Evolutionary conservation across 805 yeast species (phyloP), one percentile per base, ranked within the genome.

Genomic region (Hanseniaspora guilliermondii): DNA sequence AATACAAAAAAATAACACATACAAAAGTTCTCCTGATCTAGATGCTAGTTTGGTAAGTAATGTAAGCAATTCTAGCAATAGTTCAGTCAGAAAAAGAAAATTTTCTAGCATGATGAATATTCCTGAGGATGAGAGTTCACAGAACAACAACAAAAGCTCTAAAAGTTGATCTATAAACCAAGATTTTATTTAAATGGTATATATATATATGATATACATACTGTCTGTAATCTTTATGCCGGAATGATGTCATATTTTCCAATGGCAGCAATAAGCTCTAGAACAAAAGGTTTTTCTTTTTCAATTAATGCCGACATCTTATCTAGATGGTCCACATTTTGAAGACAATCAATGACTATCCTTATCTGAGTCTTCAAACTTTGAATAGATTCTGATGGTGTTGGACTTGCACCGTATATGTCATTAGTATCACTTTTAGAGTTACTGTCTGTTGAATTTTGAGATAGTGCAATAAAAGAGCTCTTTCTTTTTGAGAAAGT

Each of bases 231-330:
- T n/a, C n/a, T n/a, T n/a, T n/a, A n/a, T 6, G 38, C 38, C 16
- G 22, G 76, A 1, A 79, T 69, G 14, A 76, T 64, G 50, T 68
- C 73, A 68, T 77, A 78, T 17, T 75, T 76, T 1, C 81, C 81
- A 32, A 80, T 65, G 33, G 67, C 66, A 33, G 69, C 64, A n/a
- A 80, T 56, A 3, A 77, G 53, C 2, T 60, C 61, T 59, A 80
- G 83, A 1, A 84, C 77, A 30, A 81, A 82, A 21, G 64, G 64
- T 46, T 79, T 70, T 9, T 84, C 74, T 61, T 74, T 73, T 47
- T 74, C 77, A 60, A 86, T 68, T 56, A 79, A 83, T 0, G 91
- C 85, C 61, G 91, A 83, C 2, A 87, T 80, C 4, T 77, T 71
- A 61, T 83, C 91, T 58, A 81, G 72, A 58, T 75, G 76, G 50